Evolutionary conservation across 2,329 filamentous ascomycete genomes (phyloP), one percentile per base, ranked within the genome.

Genomic region (Phialemonium atrogriseum): DNA sequence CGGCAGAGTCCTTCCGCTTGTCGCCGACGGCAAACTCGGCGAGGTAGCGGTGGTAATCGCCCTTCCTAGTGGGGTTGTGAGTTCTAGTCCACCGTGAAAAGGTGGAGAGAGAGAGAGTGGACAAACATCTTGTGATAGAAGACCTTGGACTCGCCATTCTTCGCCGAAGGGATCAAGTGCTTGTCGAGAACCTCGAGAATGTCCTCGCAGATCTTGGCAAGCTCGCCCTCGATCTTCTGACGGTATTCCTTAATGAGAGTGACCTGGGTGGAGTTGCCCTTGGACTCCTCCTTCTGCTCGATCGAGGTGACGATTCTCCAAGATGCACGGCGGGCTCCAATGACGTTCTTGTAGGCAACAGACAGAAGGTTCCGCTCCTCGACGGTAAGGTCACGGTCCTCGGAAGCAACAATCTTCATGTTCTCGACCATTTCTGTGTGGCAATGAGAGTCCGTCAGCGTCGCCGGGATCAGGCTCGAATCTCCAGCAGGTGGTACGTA

Each of bases 261-360:
- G 48, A 95, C 87, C 68, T 95, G 88, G 51, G 79, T 75, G 51
- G 86, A 82, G 67, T 89, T 93, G 73, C 88, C 88, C 82, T 96
- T 96, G 59, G 85, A 91, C 73, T 96, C 89, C 73, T 96, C 89
- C 79, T 95, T 95, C 71, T 95, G 89, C 77, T 95, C 89, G 58
- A 95, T 95, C 52, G 87, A 94, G 59, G 88, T 91, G 57, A 95
- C 84, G 63, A 95, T 95, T 75, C 88, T 85, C 88, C 88, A 95
- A 46, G 88, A 95, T 46, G 88, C 88, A 78, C 88, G 88, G 62
- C 88, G 84, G 52, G 88, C 84, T 63, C 88, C 88, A 58, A 95
- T 91, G 60, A 95, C 88, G 70, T 95, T 95, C 82, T 95, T 95
- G 80, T 95, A 95, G 64, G 88, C 88, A 59, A 95, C 88, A 39